A percentile compares a stretch with the other conserved stretches of the same genome.
Evolutionary conservation across 2,329 filamentous ascomycete species (phyloP).

Genomic region (Fusarium tupiense): DNA sequence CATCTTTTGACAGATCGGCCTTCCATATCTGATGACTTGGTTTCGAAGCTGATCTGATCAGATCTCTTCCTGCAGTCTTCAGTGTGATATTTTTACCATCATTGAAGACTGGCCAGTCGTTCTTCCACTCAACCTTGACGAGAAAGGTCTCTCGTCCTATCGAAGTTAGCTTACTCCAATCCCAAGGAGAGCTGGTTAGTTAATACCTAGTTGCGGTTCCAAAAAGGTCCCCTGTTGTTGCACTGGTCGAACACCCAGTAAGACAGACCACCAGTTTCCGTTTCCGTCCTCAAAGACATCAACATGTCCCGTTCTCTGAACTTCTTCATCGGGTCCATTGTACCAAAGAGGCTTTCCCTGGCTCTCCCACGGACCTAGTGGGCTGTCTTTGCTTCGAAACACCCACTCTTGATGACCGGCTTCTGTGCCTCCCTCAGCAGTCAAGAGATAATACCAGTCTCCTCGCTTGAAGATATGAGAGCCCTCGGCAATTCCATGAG

Average conservation of each 20-base stretch:
- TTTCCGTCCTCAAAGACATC: conserved; percentile 39
- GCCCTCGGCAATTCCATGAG: conserved; percentile 54
- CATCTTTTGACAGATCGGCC: conserved; percentile 22
- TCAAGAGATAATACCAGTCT: conserved; percentile 40
- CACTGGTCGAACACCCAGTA: conserved; percentile 36
- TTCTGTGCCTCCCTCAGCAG: conserved; percentile 41
- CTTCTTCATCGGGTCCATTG: conserved; percentile 57
- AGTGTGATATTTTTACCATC: conserved; percentile 37
- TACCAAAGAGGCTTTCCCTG: conserved; percentile 41
- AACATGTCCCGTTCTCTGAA: conserved; percentile 52
- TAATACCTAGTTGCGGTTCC: conserved; percentile 39
- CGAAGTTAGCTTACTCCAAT: neutral
- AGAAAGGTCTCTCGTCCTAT: conserved; percentile 41
- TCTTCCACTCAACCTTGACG: conserved; percentile 38
- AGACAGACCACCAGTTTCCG: conserved; percentile 38
- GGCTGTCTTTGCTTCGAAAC: conserved; percentile 54
- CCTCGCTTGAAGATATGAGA: conserved; percentile 43
- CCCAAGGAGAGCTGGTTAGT: rapidly evolving
- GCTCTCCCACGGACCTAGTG: conserved; percentile 61
- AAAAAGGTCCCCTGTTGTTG: conserved; percentile 14
- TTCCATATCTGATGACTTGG: conserved; percentile 3
- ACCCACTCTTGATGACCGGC: conserved; percentile 63
- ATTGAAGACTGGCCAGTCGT: conserved; percentile 42
- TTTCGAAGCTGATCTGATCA: neutral
- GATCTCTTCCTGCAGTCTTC: conserved; percentile 22